Evolutionary conservation across 2,329 filamentous ascomycete genomes (phyloP).

Genomic region (Fusarium nodosum): DNA sequence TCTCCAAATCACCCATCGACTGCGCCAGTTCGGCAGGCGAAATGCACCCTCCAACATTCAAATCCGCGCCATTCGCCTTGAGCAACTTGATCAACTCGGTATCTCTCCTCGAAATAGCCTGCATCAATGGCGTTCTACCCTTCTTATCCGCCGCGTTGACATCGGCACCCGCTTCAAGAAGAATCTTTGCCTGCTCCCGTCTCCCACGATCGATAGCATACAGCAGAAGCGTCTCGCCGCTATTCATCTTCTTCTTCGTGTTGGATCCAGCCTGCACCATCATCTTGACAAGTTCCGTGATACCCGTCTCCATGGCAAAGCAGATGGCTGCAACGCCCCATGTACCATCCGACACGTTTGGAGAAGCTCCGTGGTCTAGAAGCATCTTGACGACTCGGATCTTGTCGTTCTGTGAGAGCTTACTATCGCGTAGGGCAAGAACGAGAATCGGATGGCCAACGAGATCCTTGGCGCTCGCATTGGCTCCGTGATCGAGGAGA

Average conservation of each 20-base stretch:
- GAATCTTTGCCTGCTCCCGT: conserved; percentile 43
- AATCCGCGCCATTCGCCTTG: conserved; percentile 48
- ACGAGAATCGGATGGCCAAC: conserved; percentile 53
- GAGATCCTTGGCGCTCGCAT: conserved; percentile 52
- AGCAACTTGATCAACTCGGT: conserved; percentile 50
- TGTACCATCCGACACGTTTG: conserved; percentile 48
- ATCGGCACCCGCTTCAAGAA: conserved; percentile 54
- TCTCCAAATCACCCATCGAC: conserved; percentile 45
- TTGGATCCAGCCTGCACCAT: conserved; percentile 51
- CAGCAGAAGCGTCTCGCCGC: conserved; percentile 51
- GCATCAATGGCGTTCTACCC: conserved; percentile 52
- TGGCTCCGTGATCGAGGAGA: conserved; percentile 54
- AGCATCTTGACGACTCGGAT: conserved; percentile 49
- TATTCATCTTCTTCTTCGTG: conserved; percentile 47
- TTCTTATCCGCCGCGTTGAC: conserved; percentile 52
- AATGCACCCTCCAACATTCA: conserved; percentile 34
- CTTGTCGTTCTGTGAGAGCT: conserved; percentile 47
- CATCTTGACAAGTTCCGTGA: conserved; percentile 46
- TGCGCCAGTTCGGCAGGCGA: conserved; percentile 46
- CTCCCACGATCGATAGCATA: conserved; percentile 50
- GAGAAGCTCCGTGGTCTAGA: conserved; percentile 53
- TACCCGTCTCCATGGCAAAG: conserved; percentile 47
- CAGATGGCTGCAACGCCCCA: conserved; percentile 45
- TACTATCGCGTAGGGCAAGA: conserved; percentile 49
- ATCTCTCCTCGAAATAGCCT: conserved; percentile 51